Conservation (phyloP, 352 stramenopile species). For the Phytophthora pini region DNA sequence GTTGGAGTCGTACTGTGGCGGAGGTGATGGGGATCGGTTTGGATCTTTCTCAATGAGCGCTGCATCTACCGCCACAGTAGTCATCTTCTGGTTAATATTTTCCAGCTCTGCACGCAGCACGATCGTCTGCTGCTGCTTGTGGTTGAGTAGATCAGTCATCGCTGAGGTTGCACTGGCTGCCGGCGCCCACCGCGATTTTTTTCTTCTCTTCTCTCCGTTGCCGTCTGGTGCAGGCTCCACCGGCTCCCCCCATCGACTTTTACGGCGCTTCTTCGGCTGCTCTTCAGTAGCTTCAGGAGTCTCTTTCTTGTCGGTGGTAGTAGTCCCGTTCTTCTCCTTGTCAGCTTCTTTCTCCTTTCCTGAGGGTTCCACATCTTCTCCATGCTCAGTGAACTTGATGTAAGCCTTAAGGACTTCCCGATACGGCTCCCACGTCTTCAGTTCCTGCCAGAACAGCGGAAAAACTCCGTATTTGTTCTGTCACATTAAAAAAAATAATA, state of each 20-base stretch:
- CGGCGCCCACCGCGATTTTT: slow-evolving; percentile 85
- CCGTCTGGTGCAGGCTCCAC: slow-evolving; percentile 36
- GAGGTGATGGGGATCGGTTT: slow-evolving; percentile 91
- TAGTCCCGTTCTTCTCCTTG: slow-evolving; percentile 15
- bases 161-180: slow-evolving; percentile 44
- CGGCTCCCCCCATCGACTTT: slow-evolving; percentile 88
- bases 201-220: slow-evolving; percentile 64
- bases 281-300: slow-evolving; percentile 30
- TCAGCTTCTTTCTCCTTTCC: slow-evolving; percentile 14
- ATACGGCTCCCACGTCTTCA: slow-evolving; percentile 94
- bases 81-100: slow-evolving; percentile 71
- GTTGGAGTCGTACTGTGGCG: slow-evolving; percentile 95
- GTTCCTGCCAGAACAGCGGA: slow-evolving; percentile 95
- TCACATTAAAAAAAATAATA: slow-evolving; percentile 19
- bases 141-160: slow-evolving; percentile 53
- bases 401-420: slow-evolving; percentile 93
- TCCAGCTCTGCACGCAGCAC: slow-evolving; percentile 79
- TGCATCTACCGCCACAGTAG: slow-evolving; percentile 85
- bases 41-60: slow-evolving; percentile 86
- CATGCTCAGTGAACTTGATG: slow-evolving; percentile 79
- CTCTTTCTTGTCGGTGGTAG: slow-evolving; percentile 13
- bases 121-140: slow-evolving; percentile 80
- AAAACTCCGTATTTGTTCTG: slow-evolving; percentile 90
- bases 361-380: slow-evolving; percentile 25
- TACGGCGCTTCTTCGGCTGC: slow-evolving; percentile 76